A percentile compares a stretch with the other conserved stretches of the same genome.
Conservation (phyloP, 495 filamentous ascomycete species). For the Neurospora sp. region DNA sequence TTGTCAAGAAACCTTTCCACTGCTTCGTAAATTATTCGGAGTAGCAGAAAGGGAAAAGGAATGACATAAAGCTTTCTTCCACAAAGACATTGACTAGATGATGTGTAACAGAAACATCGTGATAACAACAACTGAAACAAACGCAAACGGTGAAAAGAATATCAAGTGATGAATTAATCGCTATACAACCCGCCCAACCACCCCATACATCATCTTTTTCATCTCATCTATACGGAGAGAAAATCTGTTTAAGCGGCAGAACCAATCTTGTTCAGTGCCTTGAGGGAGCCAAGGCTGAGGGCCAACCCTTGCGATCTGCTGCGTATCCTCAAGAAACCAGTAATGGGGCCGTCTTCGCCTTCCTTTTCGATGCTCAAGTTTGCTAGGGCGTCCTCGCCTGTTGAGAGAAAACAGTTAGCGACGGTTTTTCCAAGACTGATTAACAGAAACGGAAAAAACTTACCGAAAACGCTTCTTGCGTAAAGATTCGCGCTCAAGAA, state of each 20-base stretch:
- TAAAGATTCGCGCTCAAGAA: constrained; percentile 98
- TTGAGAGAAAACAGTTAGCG: constrained; percentile 8
- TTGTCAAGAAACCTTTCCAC: no score
- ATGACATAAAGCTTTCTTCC: no score
- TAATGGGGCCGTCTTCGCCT: constrained; percentile 88
- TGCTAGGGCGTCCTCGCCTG: constrained; percentile 96
- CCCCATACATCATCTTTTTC: background rate
- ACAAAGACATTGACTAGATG: no score
- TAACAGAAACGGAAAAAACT: constrained; percentile 24
- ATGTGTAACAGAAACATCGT: no score
- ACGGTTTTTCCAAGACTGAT: background rate
- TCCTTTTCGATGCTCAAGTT: constrained; percentile 98
- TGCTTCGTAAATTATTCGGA: no score
- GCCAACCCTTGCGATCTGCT: constrained; percentile 95
- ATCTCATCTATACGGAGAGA: background rate
- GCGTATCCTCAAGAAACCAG: constrained; percentile 97
- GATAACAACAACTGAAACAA: background rate
- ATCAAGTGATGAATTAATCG: background rate
- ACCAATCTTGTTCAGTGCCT: constrained; percentile 82
- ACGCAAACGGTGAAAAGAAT: background rate
- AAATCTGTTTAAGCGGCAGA: constrained; percentile 27
- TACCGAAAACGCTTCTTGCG: constrained; percentile 97
- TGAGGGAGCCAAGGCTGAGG: constrained; percentile 85
- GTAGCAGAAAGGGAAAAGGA: no score
- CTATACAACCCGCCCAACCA: background rate